Base-by-base conservation (phyloP, 768 basidiomycete genomes). In the Dioszegia crocea region DNA sequence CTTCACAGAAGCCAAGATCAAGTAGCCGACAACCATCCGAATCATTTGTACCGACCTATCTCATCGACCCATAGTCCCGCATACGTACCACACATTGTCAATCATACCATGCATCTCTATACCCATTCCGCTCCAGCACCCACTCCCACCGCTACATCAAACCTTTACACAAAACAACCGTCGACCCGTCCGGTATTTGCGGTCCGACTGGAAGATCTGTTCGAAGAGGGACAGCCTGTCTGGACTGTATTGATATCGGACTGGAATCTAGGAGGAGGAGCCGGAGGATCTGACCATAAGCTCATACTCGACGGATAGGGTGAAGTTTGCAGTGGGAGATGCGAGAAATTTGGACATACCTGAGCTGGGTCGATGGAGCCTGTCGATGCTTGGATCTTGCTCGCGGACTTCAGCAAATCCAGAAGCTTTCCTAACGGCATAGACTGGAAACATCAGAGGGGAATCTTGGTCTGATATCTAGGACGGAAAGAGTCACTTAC, bases 1-100 rank as follows among this genome's bases (percentile, higher is more conserved):
- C 23, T 76, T 76, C 62, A 71, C 70, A 29, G 74, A 76, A 52
- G 59, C 62, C 23, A 76, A 76, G 62, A 73, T 76, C 57, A 76
- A 76, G 50, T 76, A 72, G 61, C 27, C 51, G 4, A 10, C 19
- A 19, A 27, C 9, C 1, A 17, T 19, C 9, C 30, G 40, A 26
- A n/a, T 26, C 44, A 5, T 48, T 21, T 27, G 45, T 33, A 17
- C 33, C 16, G 27, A 8, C 16, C 48, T 30, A 30, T 49, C 48
- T 4, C 5, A 49, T 19, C 30, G 29, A 4, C 33, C 14, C 47
- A 38, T 45, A 39, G 56, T 31, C 48, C 26, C 5, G 12, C 14
- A 19, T 3, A 44, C 26, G 29, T 23, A 36, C 33, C 17, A 48
- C 46, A 57, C 19, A 23, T 46, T 31, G 10, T 14, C 11, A 41